Evolutionary conservation across 257 asterid genomes (phyloP), one percentile per base, ranked within the genome.

Genomic region (Lithospermum erythrorhizon): DNA sequence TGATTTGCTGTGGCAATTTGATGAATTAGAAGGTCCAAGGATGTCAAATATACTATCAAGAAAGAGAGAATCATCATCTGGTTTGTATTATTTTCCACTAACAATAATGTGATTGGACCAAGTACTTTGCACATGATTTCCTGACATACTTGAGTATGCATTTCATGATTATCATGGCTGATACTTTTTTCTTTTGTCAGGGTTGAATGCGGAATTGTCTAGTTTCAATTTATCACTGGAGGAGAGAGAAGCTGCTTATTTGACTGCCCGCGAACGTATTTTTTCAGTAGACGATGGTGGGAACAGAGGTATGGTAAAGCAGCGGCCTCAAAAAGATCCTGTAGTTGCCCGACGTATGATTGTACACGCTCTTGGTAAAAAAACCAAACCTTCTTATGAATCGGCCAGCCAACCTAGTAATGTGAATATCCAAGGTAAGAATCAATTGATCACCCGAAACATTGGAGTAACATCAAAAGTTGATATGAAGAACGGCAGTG

Each of bases 281-380:
- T 87, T 82, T 68, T 77, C 93, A 27, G 73, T 61, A 20, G 79
- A 82, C 74, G 72, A 73, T 54, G 57, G 68, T 21, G 79, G 69
- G 68, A 59, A 62, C n/a, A 66, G 70, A 59, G 68, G 51, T 25
- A 65, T 63, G 72, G 61, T 67, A 52, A 83, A 79, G 65, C 83
- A 79, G 72, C 80, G 96, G 84, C 96, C 96, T 68, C 84, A 63
- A 65, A 57, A 78, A 20, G 81, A 90, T 78, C 89, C 91, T 68
- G 75, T 59, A 9, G 96, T 90, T 70, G 98, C 96, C 54, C 94
- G 80, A 17, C 95, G 98, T 60, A 87, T 90, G 98, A 90, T 90
- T 71, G 81, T 82, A 24, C 98, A 68, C 78, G 98, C 98, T 25
- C 96, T 90, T 63, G 98, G 98, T 62, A 83, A 81, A 73, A 63